These are phyloP conservation scores for Kalanchoe fedtschenkoi DNA, from an alignment of 164 flowering plant species.

Conservation along the genomic window DNA sequence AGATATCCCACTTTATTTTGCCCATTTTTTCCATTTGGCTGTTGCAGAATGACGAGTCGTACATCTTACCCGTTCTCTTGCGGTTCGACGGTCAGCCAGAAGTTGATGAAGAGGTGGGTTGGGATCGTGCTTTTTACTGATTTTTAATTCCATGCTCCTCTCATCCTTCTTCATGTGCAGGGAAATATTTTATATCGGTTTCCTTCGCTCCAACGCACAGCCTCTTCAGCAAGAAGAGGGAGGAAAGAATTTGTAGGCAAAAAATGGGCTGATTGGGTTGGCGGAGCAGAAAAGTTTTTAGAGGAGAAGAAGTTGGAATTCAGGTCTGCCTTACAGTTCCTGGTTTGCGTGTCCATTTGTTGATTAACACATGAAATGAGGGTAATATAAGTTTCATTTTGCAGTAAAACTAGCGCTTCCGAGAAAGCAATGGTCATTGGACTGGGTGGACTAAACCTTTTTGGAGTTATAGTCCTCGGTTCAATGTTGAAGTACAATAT, in stretches of 20 bases:
- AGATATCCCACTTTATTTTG: background rate
- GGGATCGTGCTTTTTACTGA: background rate
- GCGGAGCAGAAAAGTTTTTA: conserved; percentile 59
- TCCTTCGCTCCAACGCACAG: conserved; percentile 88
- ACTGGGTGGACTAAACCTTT: conserved; percentile 80
- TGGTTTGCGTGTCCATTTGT: background rate
- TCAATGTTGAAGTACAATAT: conserved; percentile 65
- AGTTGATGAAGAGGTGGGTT: conserved; percentile 82
- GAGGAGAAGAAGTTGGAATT: conserved; percentile 73
- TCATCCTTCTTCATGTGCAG: conserved; percentile 22
- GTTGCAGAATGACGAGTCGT: conserved; percentile 73
- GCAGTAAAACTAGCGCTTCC: conserved; percentile 63
- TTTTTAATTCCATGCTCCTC: background rate
- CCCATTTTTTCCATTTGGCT: conserved; percentile 2
- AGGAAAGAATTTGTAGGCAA: conserved; percentile 82
- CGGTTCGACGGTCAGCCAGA: conserved; percentile 93
- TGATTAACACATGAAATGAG: background rate
- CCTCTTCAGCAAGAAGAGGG: conserved; percentile 46
- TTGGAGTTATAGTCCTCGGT: conserved; percentile 80
- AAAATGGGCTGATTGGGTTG: conserved; percentile 71
- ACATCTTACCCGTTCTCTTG: conserved; percentile 80
- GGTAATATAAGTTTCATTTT: conserved; percentile 8
- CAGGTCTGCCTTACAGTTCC: conserved; percentile 32
- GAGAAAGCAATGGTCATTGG: conserved; percentile 89
- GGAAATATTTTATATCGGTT: conserved; percentile 86